Percentiles rank a stretch among this genome's conserved stretches.
Conservation (phyloP, 441 rosid genomes). For the Oxalis stricta region DNA sequence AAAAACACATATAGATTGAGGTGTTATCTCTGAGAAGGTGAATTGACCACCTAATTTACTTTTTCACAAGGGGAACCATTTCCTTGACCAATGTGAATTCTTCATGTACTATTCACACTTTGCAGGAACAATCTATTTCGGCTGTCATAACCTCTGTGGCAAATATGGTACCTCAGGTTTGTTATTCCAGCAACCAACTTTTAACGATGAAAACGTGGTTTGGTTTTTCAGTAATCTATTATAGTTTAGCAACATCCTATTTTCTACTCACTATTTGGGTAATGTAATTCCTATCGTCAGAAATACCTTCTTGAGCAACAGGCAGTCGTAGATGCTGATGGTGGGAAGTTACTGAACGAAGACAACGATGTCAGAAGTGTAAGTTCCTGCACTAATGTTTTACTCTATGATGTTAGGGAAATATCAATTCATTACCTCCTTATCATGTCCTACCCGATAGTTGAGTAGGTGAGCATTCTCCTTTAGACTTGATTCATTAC, state of each 20-base stretch:
- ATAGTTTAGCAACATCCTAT: background rate
- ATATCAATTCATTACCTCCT: background rate
- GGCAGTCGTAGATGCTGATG: constrained; percentile 72
- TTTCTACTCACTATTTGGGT: background rate
- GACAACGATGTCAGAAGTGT: constrained; percentile 93
- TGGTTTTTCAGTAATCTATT: background rate
- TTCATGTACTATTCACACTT: constrained; percentile 8
- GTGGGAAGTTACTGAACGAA: constrained; percentile 83
- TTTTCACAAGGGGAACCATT: too few species aligned
- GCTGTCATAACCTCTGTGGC: constrained; percentile 76
- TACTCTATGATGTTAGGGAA: constrained; percentile 1
- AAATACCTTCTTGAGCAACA: constrained; percentile 89
- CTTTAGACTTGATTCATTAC: background rate
- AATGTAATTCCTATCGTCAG: constrained; percentile 22
- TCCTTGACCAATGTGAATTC: background rate
- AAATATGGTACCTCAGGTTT: constrained; percentile 84
- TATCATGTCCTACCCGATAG: background rate
- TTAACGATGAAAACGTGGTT: background rate
- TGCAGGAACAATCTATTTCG: constrained; percentile 89
- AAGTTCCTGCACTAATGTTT: constrained; percentile 17
- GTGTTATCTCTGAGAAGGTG: too few species aligned
- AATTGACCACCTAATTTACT: too few species aligned
- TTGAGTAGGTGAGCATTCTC: background rate
- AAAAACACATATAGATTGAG: too few species aligned
- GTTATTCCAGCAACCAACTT: constrained; percentile 1